phyloP scores from a whole-genome alignment of 306 rosid genomes.

The Ochetophila trinervis region DNA sequence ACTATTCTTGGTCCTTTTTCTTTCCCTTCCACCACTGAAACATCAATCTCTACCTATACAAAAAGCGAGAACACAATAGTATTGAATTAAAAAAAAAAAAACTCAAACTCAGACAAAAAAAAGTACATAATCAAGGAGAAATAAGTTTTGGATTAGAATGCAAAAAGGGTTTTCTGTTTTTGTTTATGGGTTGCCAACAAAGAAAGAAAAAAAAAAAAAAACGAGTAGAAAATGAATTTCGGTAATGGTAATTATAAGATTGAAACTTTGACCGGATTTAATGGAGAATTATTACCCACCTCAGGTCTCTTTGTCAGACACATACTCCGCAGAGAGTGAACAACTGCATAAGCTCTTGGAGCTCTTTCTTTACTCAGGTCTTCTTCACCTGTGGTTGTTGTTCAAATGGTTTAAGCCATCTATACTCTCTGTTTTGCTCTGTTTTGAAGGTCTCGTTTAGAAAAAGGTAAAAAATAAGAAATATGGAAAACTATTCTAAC shows the following conservation, averaged over 20 bases:
- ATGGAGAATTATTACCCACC: conserved; percentile 35
- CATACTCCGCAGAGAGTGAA: conserved; percentile 56
- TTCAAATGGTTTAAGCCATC: neutral
- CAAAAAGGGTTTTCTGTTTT: too few species aligned
- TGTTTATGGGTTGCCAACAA: too few species aligned
- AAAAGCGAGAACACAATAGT: neutral
- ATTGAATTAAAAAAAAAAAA: neutral
- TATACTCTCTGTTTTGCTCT: conserved; percentile 4
- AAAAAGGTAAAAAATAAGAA: neutral
- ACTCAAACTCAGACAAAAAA: too few species aligned
- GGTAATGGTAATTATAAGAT: too few species aligned
- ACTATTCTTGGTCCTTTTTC: conserved; percentile 81
- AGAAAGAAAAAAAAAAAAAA: too few species aligned
- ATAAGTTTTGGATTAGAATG: too few species aligned
- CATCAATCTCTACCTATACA: conserved; percentile 62
- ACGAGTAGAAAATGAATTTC: too few species aligned
- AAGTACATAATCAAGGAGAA: neutral
- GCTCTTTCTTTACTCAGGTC: conserved; percentile 44
- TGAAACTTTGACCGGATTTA: neutral
- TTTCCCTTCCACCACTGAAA: conserved; percentile 64
- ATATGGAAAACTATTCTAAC: conserved; percentile 19
- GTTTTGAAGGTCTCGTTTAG: neutral
- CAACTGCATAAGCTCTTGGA: conserved; percentile 64
- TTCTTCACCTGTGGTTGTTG: conserved; percentile 38
- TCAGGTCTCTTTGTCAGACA: conserved; percentile 74